These are phyloP conservation scores for Strobilomyces echinocephalus DNA, from an alignment of 768 basidiomycete genomes.

Conservation along the genomic window DNA sequence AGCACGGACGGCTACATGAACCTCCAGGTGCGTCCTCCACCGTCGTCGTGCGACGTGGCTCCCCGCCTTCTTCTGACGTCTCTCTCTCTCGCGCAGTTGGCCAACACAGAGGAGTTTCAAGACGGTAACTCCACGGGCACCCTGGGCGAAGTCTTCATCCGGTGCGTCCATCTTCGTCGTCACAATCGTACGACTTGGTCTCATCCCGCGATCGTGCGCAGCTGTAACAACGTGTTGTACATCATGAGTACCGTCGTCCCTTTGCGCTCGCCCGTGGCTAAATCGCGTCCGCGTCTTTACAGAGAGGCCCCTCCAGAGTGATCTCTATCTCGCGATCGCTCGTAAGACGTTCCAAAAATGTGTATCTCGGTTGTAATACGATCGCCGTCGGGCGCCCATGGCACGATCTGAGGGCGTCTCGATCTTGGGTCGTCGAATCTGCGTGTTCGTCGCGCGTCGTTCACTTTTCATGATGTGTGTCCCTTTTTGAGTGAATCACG, in stretches of 20 bases:
- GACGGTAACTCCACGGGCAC: constrained; percentile 94
- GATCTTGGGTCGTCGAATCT: neutral
- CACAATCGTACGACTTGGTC: neutral
- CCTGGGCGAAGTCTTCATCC: constrained; percentile 97
- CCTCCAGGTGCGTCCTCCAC: constrained; percentile 72
- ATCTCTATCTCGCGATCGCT: constrained; percentile 7
- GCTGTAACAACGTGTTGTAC: constrained; percentile 95
- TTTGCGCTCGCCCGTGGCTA: constrained; percentile 7
- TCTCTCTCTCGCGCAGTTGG: constrained; percentile 52
- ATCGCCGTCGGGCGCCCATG: neutral
- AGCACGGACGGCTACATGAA: constrained; percentile 99
- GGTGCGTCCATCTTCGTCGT: constrained; percentile 45
- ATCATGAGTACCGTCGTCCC: constrained; percentile 64
- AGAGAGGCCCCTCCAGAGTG: constrained; percentile 68
- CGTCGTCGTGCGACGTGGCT: neutral
- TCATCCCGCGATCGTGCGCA: constrained; percentile 27
- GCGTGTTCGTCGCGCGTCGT: neutral
- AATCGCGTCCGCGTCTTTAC: constrained; percentile 36
- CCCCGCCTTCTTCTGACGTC: neutral
- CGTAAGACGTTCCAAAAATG: constrained; percentile 5
- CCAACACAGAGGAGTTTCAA: constrained; percentile 98
- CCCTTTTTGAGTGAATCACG: no score
- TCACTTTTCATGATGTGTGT: neutral
- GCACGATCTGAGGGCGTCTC: constrained; percentile 2
- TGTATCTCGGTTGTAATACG: constrained; percentile 12